Percentiles rank a stretch among this genome's conserved stretches.
Evolutionary conservation across 1,139 yeast species (phyloP).

Genomic region (Maudiozyma humilis): DNA sequence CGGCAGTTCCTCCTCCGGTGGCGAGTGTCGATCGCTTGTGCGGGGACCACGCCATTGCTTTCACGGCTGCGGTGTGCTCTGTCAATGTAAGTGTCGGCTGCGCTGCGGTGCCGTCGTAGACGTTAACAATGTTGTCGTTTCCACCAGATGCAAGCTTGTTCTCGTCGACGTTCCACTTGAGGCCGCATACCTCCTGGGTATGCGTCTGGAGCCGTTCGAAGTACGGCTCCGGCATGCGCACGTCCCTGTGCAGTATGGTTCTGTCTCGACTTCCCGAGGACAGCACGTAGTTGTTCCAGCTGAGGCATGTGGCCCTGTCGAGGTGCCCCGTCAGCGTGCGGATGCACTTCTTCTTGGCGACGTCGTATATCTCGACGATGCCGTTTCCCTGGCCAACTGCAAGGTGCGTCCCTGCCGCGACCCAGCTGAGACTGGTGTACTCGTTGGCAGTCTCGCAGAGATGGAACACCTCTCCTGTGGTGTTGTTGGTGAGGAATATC

Average conservation of each 20-base stretch:
- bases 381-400: constrained; percentile 90
- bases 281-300: constrained; percentile 90
- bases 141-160: constrained; percentile 89
- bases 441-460: constrained; percentile 43
- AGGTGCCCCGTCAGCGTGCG: constrained; percentile 91
- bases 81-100: constrained; percentile 66
- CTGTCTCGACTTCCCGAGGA: constrained; percentile 86
- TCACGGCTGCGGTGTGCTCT: constrained; percentile 91
- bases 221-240: constrained; percentile 76
- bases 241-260: constrained; percentile 81
- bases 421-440: constrained; percentile 76
- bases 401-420: constrained; percentile 84
- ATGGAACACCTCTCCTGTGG: constrained; percentile 74
- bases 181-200: constrained; percentile 92
- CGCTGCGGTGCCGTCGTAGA: constrained; percentile 77
- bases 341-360: constrained; percentile 70
- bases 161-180: constrained; percentile 87
- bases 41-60: constrained; percentile 96
- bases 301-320: constrained; percentile 73
- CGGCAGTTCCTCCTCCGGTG: constrained; percentile 97
- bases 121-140: constrained; percentile 74
- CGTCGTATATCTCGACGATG: constrained; percentile 92
- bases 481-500: constrained; percentile 87
- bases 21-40: constrained; percentile 91
- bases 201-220: constrained; percentile 66